These are phyloP conservation scores for Pisolithus thermaeus DNA, from an alignment of 1,284 basidiomycete genomes.

Conservation along the genomic window DNA sequence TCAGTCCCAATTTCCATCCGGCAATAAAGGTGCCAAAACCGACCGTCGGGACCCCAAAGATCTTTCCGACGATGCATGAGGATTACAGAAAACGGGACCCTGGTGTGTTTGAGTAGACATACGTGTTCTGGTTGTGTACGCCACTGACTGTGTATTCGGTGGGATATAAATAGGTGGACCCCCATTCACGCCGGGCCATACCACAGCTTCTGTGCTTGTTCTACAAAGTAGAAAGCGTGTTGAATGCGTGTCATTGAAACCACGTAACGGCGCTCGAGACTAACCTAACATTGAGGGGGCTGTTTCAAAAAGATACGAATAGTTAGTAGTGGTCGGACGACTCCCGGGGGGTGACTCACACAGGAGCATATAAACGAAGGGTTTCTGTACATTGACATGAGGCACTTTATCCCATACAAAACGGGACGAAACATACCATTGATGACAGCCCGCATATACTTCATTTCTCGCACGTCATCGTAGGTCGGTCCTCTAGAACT, in stretches of 20 bases:
- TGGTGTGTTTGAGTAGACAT: constrained; percentile 24
- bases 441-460: constrained; percentile 51
- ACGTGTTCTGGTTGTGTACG: constrained; percentile 3
- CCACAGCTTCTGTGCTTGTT: constrained; percentile 38
- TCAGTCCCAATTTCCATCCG: neutral
- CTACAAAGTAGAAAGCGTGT: constrained; percentile 27
- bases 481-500: constrained; percentile 38
- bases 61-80: constrained; percentile 31
- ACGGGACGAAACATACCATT: constrained; percentile 37
- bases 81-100: constrained; percentile 29
- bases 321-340: neutral
- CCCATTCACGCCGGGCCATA: constrained; percentile 35
- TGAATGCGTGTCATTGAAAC: neutral
- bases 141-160: constrained; percentile 37
- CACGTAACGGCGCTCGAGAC: neutral
- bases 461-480: constrained; percentile 50
- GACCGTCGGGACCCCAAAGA: constrained; percentile 38
- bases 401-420: neutral
- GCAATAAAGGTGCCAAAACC: neutral
- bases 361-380: constrained; percentile 53
- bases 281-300: constrained; percentile 44
- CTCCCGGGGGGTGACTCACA: constrained; percentile 32
- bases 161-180: constrained; percentile 26
- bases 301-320: constrained; percentile 14
- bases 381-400: constrained; percentile 36